Evolutionary conservation across 768 basidiomycete species (phyloP).

Genomic region (Sarcodon sp.): DNA sequence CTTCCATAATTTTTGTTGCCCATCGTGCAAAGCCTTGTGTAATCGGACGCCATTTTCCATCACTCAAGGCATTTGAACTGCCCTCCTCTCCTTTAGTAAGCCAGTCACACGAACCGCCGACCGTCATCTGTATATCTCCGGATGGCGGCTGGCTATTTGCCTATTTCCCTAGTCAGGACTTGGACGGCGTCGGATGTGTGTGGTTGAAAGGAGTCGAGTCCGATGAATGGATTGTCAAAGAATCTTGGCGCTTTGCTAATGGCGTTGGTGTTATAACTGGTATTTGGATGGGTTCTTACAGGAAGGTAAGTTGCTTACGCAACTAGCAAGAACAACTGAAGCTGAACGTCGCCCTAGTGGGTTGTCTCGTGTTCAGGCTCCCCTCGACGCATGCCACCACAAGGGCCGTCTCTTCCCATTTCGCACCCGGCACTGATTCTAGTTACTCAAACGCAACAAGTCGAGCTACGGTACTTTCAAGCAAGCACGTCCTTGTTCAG

Average conservation of each 20-base stretch:
- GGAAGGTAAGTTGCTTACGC: conserved; percentile 34
- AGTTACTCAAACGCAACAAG: conserved; percentile 49
- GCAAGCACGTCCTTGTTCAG: conserved; percentile 29
- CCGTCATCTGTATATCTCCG: conserved; percentile 46
- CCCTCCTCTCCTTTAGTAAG: conserved; percentile 38
- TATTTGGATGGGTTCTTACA: conserved; percentile 43
- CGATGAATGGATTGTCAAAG: conserved; percentile 48
- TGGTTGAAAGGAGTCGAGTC: conserved; percentile 50
- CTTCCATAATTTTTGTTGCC: conserved; percentile 57
- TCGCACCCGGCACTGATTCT: conserved; percentile 44
- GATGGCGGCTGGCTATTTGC: conserved; percentile 58
- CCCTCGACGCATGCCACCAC: conserved; percentile 39
- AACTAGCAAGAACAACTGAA: background rate
- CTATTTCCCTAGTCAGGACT: conserved; percentile 50
- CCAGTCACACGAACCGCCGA: conserved; percentile 47
- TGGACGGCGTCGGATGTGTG: conserved; percentile 49
- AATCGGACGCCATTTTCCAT: conserved; percentile 54
- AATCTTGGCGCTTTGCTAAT: conserved; percentile 38
- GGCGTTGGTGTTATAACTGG: conserved; percentile 48
- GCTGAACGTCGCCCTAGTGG: conserved; percentile 32
- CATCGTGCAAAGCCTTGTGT: conserved; percentile 51
- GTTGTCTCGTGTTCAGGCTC: conserved; percentile 27
- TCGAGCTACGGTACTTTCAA: conserved; percentile 42
- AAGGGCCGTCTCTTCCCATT: conserved; percentile 43
- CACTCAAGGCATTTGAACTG: conserved; percentile 50